These are phyloP conservation scores for Platismatia glauca DNA, from an alignment of 495 filamentous ascomycete genomes.

Conservation along the genomic window DNA sequence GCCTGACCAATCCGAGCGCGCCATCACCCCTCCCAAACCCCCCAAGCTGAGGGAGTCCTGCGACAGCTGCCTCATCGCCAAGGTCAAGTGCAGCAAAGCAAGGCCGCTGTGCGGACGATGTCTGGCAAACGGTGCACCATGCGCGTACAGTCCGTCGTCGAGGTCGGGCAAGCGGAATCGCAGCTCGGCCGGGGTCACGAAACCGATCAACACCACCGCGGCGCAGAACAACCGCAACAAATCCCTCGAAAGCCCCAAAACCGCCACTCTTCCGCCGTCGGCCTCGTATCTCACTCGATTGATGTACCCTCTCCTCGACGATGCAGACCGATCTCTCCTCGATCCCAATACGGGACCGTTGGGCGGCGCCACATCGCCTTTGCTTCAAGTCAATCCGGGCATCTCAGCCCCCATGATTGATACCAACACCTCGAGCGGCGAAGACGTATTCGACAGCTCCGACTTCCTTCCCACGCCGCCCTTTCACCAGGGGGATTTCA, in stretches of 20 bases:
- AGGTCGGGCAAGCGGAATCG: slow-evolving; percentile 32
- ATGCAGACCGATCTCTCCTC: slow-evolving; percentile 13
- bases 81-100: slow-evolving; percentile 46
- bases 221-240: slow-evolving; percentile 10
- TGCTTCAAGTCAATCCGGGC: slow-evolving; percentile 3
- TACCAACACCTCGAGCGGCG: not conserved
- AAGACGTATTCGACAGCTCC: slow-evolving; percentile 13
- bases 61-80: slow-evolving; percentile 47
- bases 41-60: slow-evolving; percentile 42
- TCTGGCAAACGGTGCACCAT: slow-evolving; percentile 37
- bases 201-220: slow-evolving; percentile 12
- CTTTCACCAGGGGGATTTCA: slow-evolving; percentile 16
- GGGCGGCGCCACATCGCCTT: slow-evolving; percentile 11
- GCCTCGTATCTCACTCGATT: slow-evolving; percentile 13
- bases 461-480: slow-evolving; percentile 19
- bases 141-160: slow-evolving; percentile 43
- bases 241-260: slow-evolving; percentile 6
- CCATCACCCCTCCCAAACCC: slow-evolving; percentile 26
- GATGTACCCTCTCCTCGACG: slow-evolving; percentile 15
- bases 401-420: not conserved
- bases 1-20: slow-evolving; percentile 15
- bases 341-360: slow-evolving; percentile 10
- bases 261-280: slow-evolving; percentile 6
- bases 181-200: slow-evolving; percentile 10
- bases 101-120: slow-evolving; percentile 43